A percentile compares a stretch with the other conserved stretches of the same genome.
phyloP scores from a whole-genome alignment of 2,329 filamentous ascomycete genomes.

The Pezicula carpinea region DNA sequence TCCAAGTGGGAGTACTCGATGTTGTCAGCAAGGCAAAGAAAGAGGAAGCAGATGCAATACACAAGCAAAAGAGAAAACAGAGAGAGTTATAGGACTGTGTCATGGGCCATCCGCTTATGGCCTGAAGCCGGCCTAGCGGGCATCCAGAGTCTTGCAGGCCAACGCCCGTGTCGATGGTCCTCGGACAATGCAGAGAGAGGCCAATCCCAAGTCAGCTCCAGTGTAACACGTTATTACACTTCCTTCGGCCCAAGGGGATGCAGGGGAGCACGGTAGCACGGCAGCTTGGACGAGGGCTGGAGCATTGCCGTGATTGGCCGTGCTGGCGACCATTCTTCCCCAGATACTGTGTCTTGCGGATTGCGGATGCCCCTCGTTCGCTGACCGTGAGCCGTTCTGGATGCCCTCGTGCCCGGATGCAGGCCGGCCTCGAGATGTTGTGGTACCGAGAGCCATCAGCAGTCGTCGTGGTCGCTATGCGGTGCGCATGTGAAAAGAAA shows the following conservation, averaged over 20 bases:
- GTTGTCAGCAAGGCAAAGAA: not conserved
- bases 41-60: not conserved
- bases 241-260: slow-evolving; percentile 6
- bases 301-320: slow-evolving; percentile 7
- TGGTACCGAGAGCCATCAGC: too few species aligned
- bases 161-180: slow-evolving; percentile 1
- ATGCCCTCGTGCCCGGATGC: not conserved
- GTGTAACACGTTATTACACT: not conserved
- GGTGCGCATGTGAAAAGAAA: too few species aligned
- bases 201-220: not conserved
- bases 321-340: not conserved
- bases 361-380: not conserved
- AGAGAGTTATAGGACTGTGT: not conserved
- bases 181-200: slow-evolving; percentile 10
- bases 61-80: not conserved
- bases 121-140: slow-evolving; percentile 1
- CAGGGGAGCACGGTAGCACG: not conserved
- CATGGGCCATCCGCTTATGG: not conserved
- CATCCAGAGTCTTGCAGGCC: not conserved
- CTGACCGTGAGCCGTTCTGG: not conserved
- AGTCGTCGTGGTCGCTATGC: too few species aligned
- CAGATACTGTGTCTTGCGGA: not conserved
- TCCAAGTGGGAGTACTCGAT: slow-evolving; percentile 3
- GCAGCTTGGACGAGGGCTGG: not conserved
- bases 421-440: not conserved